Evolutionary conservation across 495 filamentous ascomycete genomes (phyloP).

Genomic region (Friedmanniomyces simplex): DNA sequence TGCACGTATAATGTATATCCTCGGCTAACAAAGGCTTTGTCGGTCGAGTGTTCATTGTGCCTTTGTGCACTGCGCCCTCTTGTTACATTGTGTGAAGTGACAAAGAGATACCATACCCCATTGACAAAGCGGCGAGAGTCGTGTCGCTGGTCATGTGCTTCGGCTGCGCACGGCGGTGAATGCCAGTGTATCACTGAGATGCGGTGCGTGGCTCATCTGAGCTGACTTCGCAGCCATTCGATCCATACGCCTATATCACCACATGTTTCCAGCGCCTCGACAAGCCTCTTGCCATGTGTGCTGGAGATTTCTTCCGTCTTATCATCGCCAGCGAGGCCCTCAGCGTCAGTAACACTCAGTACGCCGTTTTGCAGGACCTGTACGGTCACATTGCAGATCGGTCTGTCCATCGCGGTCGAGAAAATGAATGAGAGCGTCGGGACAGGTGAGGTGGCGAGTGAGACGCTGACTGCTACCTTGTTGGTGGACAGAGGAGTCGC

Average conservation of each 20-base stretch:
- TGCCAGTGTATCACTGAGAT: neutral
- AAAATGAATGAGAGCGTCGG: constrained; percentile 17
- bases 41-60: neutral
- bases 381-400: constrained; percentile 12
- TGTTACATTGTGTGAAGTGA: neutral
- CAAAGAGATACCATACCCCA: neutral
- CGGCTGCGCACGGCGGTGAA: neutral
- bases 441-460: constrained; percentile 6
- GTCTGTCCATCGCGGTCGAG: neutral
- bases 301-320: neutral
- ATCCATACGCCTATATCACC: constrained; percentile 29
- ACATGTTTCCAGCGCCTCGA: constrained; percentile 24
- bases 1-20: neutral
- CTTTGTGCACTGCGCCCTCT: neutral
- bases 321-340: neutral
- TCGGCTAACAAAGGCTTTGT: neutral
- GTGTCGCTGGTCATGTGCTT: neutral
- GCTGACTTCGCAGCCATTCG: constrained; percentile 24
- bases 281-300: constrained; percentile 15
- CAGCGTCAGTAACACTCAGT: constrained; percentile 13
- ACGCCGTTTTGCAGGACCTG: constrained; percentile 26
- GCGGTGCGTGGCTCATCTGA: neutral
- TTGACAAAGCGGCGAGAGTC: neutral
- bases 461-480: constrained; percentile 10
- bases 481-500: neutral